Percentiles rank a stretch among this genome's conserved stretches.
phyloP scores from a whole-genome alignment of 1,284 basidiomycete genomes.

The Puccinia hordei region DNA sequence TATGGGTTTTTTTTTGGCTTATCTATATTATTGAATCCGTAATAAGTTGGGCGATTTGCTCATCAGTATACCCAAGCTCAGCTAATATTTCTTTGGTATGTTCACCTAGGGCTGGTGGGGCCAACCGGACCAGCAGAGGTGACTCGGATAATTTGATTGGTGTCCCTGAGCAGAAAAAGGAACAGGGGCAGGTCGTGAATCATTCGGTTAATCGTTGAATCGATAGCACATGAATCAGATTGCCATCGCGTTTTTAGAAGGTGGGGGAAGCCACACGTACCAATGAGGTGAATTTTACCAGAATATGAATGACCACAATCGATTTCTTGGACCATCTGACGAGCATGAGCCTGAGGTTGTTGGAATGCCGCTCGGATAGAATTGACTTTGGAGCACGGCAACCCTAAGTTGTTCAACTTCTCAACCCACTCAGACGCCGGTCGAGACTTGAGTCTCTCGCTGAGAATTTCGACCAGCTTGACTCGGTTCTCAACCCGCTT shows the following conservation, averaged over 20 bases:
- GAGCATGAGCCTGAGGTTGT: slow-evolving; percentile 79
- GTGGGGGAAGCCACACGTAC: neutral
- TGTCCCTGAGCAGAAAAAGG: slow-evolving; percentile 69
- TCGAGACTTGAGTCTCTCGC: slow-evolving; percentile 64
- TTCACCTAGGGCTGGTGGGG: slow-evolving; percentile 59
- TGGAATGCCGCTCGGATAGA: slow-evolving; percentile 85
- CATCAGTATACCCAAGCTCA: slow-evolving; percentile 67
- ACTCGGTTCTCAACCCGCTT: slow-evolving; percentile 75
- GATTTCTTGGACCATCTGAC: slow-evolving; percentile 68
- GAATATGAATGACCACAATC: slow-evolving; percentile 71
- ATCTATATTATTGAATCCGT: slow-evolving; percentile 64
- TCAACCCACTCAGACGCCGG: slow-evolving; percentile 73
- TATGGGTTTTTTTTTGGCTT: too few species aligned
- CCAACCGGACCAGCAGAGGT: slow-evolving; percentile 51
- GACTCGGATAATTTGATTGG: slow-evolving; percentile 29
- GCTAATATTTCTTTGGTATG: slow-evolving; percentile 60
- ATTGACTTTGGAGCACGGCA: slow-evolving; percentile 90
- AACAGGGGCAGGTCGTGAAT: slow-evolving; percentile 64
- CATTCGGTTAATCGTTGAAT: slow-evolving; percentile 60
- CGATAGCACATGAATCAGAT: neutral
- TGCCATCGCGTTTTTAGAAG: neutral
- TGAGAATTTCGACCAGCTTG: slow-evolving; percentile 73
- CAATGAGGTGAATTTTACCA: slow-evolving; percentile 74
- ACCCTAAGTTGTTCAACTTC: slow-evolving; percentile 75
- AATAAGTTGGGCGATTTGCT: slow-evolving; percentile 66